Percentiles rank a stretch among this genome's conserved stretches.
phyloP scores from a whole-genome alignment of 1,139 yeast genomes.

The Debaryomycetaceae sp. region DNA sequence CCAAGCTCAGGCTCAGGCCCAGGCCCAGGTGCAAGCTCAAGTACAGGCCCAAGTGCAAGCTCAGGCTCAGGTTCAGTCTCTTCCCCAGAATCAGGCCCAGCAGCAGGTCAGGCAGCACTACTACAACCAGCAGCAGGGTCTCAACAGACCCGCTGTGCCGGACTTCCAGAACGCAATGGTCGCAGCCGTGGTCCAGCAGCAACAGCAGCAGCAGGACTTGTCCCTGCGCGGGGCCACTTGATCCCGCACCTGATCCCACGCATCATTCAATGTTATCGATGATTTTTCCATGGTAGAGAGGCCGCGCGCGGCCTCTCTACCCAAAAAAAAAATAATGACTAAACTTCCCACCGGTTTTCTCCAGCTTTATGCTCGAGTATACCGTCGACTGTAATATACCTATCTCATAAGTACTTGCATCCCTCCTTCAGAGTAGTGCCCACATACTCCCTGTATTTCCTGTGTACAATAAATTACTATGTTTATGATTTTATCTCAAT shows the following conservation, averaged over 20 bases:
- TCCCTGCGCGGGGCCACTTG: not conserved
- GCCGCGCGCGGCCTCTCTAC: too few relatives aligned
- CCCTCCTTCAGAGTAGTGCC: not conserved
- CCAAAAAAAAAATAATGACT: too few relatives aligned
- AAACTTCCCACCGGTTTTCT: too few relatives aligned
- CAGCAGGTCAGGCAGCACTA: slow-evolving; percentile 5
- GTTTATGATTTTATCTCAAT: not conserved
- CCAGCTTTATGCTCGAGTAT: too few relatives aligned
- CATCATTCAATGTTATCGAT: too few relatives aligned
- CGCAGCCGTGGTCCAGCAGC: slow-evolving; percentile 12
- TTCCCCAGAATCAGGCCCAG: slow-evolving; percentile 8
- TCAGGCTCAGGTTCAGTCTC: slow-evolving; percentile 1
- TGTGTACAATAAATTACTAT: not conserved
- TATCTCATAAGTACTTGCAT: too few relatives aligned
- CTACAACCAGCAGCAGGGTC: slow-evolving; percentile 7
- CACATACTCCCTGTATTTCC: not conserved
- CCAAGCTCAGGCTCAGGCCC: slow-evolving; percentile 9
- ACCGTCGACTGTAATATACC: too few relatives aligned
- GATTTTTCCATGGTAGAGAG: too few relatives aligned
- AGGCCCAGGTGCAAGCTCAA: slow-evolving; percentile 26
- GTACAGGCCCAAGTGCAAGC: slow-evolving; percentile 8
- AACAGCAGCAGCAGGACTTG: slow-evolving; percentile 8
- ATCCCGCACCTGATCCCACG: too few relatives aligned
- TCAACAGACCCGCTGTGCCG: slow-evolving; percentile 7
- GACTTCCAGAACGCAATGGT: slow-evolving; percentile 15